Percentiles rank a stretch among this genome's conserved stretches.
Conservation (phyloP, 805 yeast species). For the Brettanomyces custersianus region DNA sequence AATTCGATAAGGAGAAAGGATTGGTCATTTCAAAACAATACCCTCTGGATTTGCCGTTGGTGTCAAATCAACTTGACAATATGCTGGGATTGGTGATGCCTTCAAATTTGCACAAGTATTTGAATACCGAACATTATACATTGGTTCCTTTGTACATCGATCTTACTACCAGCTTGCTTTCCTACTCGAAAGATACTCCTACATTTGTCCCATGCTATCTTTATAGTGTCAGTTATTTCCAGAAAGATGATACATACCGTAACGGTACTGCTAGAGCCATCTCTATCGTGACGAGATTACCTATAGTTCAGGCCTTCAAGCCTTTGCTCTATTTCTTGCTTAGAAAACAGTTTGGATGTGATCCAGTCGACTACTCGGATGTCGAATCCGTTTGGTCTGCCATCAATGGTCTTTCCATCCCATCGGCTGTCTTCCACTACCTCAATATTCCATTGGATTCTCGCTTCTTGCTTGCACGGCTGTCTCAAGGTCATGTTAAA, state of each 20-base stretch:
- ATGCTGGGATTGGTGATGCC: constrained; percentile 20
- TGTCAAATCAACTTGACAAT: constrained; percentile 44
- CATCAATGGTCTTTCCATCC: constrained; percentile 15
- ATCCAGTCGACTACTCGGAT: constrained; percentile 2
- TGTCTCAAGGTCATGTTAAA: constrained; percentile 9
- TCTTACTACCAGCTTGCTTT: constrained; percentile 9
- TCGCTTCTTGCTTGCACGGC: constrained; percentile 16
- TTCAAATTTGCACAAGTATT: constrained; percentile 30
- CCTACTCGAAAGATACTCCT: constrained; percentile 8
- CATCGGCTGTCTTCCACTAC: constrained; percentile 20
- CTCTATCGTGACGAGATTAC: constrained; percentile 34
- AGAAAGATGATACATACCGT: constrained; percentile 23
- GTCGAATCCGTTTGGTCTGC: constrained; percentile 10
- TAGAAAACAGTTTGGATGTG: constrained; percentile 29
- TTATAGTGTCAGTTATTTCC: constrained; percentile 23
- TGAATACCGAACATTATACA: constrained; percentile 50
- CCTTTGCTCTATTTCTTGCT: constrained; percentile 39
- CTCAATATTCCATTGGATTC: constrained; percentile 8
- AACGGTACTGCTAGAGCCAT: constrained; percentile 37
- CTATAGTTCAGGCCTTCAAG: constrained; percentile 38
- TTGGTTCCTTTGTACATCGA: constrained; percentile 39
- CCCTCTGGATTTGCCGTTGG: constrained; percentile 50
- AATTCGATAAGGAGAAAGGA: constrained; percentile 73
- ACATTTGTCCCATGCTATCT: constrained; percentile 15
- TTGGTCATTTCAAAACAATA: constrained; percentile 54